Evolutionary conservation across 2,329 filamentous ascomycete species (phyloP).

Genomic region (Xylaria sp.): DNA sequence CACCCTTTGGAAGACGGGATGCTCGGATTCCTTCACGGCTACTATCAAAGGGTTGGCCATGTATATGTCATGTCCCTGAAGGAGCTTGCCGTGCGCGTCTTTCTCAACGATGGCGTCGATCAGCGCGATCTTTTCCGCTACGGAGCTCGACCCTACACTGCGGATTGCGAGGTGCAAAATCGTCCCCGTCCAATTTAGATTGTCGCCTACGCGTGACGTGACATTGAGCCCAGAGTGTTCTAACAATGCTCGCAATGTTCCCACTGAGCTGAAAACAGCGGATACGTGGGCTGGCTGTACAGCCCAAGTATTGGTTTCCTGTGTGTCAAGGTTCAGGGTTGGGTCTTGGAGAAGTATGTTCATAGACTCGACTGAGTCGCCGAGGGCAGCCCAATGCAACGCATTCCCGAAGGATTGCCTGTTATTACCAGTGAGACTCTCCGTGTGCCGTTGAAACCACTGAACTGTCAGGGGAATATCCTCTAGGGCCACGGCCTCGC

Average conservation of each 20-base stretch:
- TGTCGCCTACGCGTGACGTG: conserved; percentile 6
- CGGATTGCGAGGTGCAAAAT: conserved; percentile 15
- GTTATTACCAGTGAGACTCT: not conserved
- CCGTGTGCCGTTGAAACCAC: not conserved
- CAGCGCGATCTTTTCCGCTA: conserved; percentile 1
- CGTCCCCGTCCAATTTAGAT: conserved; percentile 10
- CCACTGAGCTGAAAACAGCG: conserved; percentile 11
- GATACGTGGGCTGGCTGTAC: conserved; percentile 13
- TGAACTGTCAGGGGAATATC: not conserved
- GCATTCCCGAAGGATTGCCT: conserved; percentile 17
- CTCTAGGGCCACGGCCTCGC: not conserved
- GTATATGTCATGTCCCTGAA: conserved; percentile 5
- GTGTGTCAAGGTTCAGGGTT: conserved; percentile 6
- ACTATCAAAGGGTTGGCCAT: conserved; percentile 3
- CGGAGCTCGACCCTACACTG: not conserved
- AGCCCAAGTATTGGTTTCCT: conserved; percentile 11
- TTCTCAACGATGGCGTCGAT: conserved; percentile 14
- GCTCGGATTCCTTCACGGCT: conserved; percentile 7
- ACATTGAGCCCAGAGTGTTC: conserved; percentile 12
- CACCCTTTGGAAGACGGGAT: conserved; percentile 8
- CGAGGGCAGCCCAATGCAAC: conserved; percentile 11
- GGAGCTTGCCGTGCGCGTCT: conserved; percentile 10
- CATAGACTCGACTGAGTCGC: conserved; percentile 6
- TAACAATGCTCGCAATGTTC: conserved; percentile 3
- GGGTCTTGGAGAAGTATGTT: conserved; percentile 4